Evolutionary conservation across 2,329 filamentous ascomycete genomes (phyloP).

Genomic region (Penicillium sp.): DNA sequence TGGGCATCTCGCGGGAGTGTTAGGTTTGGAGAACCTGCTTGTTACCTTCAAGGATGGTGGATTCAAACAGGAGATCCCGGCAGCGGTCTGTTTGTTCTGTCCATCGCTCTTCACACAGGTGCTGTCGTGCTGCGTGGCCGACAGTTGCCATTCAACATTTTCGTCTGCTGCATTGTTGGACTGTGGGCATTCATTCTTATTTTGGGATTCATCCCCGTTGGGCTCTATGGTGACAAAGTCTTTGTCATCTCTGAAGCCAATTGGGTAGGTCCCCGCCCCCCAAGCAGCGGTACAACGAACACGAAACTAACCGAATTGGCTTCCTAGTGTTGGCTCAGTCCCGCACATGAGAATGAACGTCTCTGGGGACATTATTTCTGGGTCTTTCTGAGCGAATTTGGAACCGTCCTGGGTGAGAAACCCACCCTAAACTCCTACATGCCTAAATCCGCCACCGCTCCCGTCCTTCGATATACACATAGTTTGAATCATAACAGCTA

Average conservation of each 20-base stretch:
- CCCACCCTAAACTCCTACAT: too few species aligned
- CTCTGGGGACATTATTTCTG: constrained; percentile 55
- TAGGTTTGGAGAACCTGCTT: constrained; percentile 43
- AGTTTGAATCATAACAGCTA: too few species aligned
- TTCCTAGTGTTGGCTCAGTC: constrained; percentile 51
- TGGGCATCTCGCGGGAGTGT: constrained; percentile 47
- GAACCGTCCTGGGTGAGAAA: too few species aligned
- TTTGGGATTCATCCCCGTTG: constrained; percentile 48
- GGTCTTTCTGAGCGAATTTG: constrained; percentile 47
- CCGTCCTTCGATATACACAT: too few species aligned
- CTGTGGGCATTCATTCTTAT: constrained; percentile 49
- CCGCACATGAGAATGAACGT: constrained; percentile 44
- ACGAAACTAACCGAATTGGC: neutral
- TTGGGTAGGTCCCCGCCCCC: constrained; percentile 39
- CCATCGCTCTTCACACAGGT: constrained; percentile 55
- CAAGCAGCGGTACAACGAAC: neutral
- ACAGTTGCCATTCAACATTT: constrained; percentile 44
- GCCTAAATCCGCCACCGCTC: too few species aligned
- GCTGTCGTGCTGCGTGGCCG: constrained; percentile 49
- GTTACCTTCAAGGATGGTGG: constrained; percentile 53
- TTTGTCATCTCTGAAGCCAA: constrained; percentile 50
- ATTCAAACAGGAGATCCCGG: constrained; percentile 52
- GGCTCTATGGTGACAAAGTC: constrained; percentile 39
- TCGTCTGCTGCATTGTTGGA: constrained; percentile 43
- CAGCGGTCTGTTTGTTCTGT: constrained; percentile 52